Base-by-base conservation (phyloP, 164 flowering plant species). In the Paratinospora sagittata region DNA sequence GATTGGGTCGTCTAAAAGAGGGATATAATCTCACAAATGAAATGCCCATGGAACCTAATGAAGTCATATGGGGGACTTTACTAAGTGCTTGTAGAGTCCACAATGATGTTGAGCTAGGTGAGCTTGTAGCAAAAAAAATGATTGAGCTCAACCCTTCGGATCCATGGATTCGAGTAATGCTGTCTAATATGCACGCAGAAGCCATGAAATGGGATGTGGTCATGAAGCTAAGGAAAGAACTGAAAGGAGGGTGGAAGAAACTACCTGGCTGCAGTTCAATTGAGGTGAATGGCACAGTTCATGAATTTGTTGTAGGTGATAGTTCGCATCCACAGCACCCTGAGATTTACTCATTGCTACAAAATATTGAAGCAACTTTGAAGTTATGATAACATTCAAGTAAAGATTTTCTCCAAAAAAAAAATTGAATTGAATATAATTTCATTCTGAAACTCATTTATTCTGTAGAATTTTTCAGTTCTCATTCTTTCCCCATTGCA, bases 1-100 rank as follows among this genome's bases (percentile, higher is more conserved):
- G 79, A 55, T 74, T 66, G 52, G 77, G 81, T n/a, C 49, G 37
- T 43, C 33, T 75, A 45, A 37, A 21, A 49, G 83, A 75, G 57
- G 81, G 73, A 58, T 66, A 73, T 33, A 23, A 75, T 17, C 81
- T 75, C 19, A 81, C 78, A 39, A 43, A 33, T 65, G 75, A 63
- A 69, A 78, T 75, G 79, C 79, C 75, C 17, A 70, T 78, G 78
- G 52, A 71, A 27, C 77, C 79, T 14, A 78, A 81, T 61, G 75
- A 63, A 62, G 71, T 80, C 43, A 71, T 77, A 64, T 80, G 78
- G 83, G 83, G 78, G 17, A 27, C 78, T 62, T 70, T 80, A 17
- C 67, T 80, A 8, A 73, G 73, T 71, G 79, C 81, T n/a, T 81
- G 79, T 72, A 74, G 77, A 72, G 76, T 81, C 37, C 78, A 81